These are phyloP conservation scores for Podospora anserina DNA, from an alignment of 495 filamentous ascomycete species.

Conservation along the genomic window DNA sequence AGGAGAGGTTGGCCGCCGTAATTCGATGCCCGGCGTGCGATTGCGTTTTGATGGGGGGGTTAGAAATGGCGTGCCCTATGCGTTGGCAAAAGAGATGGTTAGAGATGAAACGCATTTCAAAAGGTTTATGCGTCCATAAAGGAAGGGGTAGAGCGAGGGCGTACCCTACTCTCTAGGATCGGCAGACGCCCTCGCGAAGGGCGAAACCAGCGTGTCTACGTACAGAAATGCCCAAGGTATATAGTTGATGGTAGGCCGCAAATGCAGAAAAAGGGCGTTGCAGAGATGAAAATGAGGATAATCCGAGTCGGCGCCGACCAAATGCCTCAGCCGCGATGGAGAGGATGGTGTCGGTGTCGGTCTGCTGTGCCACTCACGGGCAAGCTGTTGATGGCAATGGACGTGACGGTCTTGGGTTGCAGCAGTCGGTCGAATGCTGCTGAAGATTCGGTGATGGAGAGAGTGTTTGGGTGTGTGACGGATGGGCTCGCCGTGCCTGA, in stretches of 20 bases:
- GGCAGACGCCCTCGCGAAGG: background rate
- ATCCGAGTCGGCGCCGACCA: slow-evolving; percentile 25
- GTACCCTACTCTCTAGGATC: slow-evolving; percentile 14
- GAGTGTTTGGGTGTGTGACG: slow-evolving; percentile 15
- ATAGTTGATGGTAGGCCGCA: background rate
- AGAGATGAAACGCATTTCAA: slow-evolving; percentile 20
- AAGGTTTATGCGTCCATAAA: slow-evolving; percentile 8
- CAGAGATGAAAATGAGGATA: background rate
- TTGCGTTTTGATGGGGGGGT: slow-evolving; percentile 6
- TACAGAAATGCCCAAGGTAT: background rate
- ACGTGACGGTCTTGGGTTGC: slow-evolving; percentile 1
- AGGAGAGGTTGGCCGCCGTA: background rate
- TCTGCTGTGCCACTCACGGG: slow-evolving; percentile 7
- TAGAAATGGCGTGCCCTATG: background rate
- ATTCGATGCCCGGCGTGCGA: background rate
- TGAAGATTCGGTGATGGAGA: background rate
- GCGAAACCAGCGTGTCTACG: slow-evolving; percentile 12
- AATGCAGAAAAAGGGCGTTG: background rate
- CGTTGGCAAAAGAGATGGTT: slow-evolving; percentile 13
- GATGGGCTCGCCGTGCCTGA: slow-evolving; percentile 27
- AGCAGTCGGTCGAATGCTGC: slow-evolving; percentile 6
- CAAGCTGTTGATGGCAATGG: slow-evolving; percentile 6
- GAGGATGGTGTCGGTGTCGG: slow-evolving; percentile 5
- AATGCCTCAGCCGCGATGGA: slow-evolving; percentile 36
- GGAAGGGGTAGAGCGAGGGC: slow-evolving; percentile 3